These are phyloP conservation scores for Globisporangium perplexum DNA, from an alignment of 352 stramenopile species.

Conservation along the genomic window DNA sequence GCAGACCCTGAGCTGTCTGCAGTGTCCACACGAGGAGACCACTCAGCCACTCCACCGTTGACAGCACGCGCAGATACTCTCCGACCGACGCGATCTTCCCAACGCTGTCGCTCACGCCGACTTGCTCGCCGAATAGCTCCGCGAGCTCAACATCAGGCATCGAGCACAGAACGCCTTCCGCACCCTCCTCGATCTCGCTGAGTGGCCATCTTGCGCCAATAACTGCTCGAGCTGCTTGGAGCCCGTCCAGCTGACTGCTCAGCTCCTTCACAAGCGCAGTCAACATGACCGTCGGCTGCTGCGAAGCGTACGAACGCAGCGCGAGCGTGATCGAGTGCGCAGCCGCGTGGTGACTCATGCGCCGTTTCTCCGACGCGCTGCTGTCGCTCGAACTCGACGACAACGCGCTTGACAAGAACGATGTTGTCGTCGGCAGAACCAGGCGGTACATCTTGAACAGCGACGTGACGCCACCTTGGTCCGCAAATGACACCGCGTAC, in stretches of 20 bases:
- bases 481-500: constrained; percentile 88
- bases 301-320: constrained; percentile 83
- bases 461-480: constrained; percentile 84
- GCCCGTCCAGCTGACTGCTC: constrained; percentile 34
- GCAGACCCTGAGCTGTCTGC: constrained; percentile 58
- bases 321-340: constrained; percentile 85
- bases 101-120: constrained; percentile 1
- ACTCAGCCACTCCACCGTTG: constrained; percentile 76
- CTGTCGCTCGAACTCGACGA: constrained; percentile 4
- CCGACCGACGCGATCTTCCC: constrained; percentile 41
- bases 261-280: constrained; percentile 62
- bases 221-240: constrained; percentile 30
- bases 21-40: constrained; percentile 75
- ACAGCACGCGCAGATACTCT: constrained; percentile 62
- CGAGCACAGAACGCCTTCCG: constrained; percentile 53
- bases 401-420: constrained; percentile 62
- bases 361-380: neutral
- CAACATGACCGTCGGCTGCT: constrained; percentile 85
- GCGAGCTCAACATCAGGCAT: constrained; percentile 55
- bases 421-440: constrained; percentile 81
- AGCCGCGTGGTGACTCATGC: constrained; percentile 84
- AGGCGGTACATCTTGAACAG: constrained; percentile 88
- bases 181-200: constrained; percentile 44
- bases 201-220: constrained; percentile 35
- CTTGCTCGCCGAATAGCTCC: constrained; percentile 9